A percentile compares a stretch with the other conserved stretches of the same genome.
These are phyloP conservation scores for Poa pratensis DNA, from an alignment of 176 grass and related monocot genomes.

Conservation along the genomic window DNA sequence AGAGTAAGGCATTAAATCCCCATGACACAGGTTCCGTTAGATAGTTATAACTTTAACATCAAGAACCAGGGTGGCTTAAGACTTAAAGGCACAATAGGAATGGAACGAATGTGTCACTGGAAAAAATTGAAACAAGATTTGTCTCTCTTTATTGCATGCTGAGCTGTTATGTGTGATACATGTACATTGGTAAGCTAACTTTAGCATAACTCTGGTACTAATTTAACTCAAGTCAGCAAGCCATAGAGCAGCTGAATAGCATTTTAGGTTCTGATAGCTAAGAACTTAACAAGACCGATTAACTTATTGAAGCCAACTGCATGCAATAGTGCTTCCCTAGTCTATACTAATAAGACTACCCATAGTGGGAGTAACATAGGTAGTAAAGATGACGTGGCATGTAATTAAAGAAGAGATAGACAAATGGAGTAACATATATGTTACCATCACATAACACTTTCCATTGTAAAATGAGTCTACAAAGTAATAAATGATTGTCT, in stretches of 20 bases:
- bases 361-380: too few species aligned
- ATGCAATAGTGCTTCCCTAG: neutral
- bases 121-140: neutral
- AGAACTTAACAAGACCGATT: neutral
- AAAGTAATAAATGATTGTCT: too few species aligned
- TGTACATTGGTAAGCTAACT: neutral
- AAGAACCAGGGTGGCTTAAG: constrained; percentile 19
- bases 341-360: neutral
- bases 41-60: constrained; percentile 6
- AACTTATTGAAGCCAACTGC: constrained; percentile 16
- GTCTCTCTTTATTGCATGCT: neutral
- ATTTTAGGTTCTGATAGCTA: neutral
- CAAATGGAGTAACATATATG: too few species aligned
- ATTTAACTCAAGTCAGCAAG: neutral
- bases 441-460: too few species aligned
- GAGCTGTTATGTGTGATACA: neutral
- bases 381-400: too few species aligned
- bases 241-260: neutral
- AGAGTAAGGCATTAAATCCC: neutral
- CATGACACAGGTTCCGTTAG: too few species aligned
- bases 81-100: constrained; percentile 9
- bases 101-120: neutral
- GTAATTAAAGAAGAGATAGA: too few species aligned
- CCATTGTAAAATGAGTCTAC: too few species aligned
- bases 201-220: neutral